Conservation (phyloP, 495 filamentous ascomycete species). For the Neurospora sublineolata region DNA sequence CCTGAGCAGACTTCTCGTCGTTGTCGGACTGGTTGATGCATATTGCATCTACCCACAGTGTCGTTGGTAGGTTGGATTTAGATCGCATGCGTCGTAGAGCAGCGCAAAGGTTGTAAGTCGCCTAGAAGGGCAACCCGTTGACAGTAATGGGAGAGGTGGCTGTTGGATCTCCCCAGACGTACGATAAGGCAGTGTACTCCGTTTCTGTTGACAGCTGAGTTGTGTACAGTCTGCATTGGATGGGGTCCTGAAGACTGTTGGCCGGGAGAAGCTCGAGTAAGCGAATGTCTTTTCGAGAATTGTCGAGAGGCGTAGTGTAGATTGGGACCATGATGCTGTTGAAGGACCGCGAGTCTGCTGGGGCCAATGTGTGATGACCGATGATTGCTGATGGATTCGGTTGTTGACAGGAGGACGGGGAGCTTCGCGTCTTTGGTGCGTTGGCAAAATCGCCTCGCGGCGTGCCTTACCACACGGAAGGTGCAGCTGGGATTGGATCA, state of each 20-base stretch:
- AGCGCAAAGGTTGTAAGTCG: not conserved
- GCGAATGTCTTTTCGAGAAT: not conserved
- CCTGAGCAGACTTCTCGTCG: not conserved
- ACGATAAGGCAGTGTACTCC: not conserved
- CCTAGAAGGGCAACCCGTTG: not conserved
- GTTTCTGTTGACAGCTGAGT: not conserved
- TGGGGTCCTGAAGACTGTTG: not conserved
- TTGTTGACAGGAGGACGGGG: not conserved
- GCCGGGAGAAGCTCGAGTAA: not conserved
- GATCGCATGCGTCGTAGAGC: not conserved
- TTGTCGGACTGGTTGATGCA: not conserved
- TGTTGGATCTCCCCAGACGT: not conserved
- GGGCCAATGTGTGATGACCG: not conserved
- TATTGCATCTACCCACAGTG: not conserved
- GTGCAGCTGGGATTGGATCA: not conserved
- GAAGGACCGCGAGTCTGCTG: not conserved
- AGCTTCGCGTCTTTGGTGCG: not conserved
- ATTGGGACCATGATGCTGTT: not conserved
- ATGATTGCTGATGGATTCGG: not conserved
- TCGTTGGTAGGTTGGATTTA: not conserved
- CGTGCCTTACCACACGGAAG: not conserved
- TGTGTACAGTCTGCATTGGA: not conserved
- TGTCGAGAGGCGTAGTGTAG: not conserved
- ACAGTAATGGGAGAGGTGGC: not conserved
- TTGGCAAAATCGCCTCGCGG: not conserved